phyloP scores from a whole-genome alignment of 352 stramenopile genomes.

The Globisporangium heterothallicum region DNA sequence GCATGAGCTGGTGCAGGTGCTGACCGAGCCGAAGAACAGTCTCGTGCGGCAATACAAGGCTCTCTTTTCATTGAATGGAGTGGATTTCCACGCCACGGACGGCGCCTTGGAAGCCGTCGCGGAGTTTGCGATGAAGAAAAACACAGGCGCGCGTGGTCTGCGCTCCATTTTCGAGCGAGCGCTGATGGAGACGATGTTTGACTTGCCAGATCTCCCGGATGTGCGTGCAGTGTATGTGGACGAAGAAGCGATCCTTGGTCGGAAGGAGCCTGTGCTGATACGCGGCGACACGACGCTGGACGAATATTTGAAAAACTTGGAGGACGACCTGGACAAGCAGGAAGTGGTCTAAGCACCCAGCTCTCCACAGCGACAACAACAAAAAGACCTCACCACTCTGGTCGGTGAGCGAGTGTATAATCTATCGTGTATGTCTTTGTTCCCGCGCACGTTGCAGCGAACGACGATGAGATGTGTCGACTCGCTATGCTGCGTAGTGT shows the following conservation, averaged over 20 bases:
- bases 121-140: conserved; percentile 88
- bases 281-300: conserved; percentile 56
- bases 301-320: conserved; percentile 67
- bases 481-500: too few relatives aligned
- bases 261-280: conserved; percentile 89
- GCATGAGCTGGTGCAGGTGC: conserved; percentile 91
- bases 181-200: conserved; percentile 97
- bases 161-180: conserved; percentile 93
- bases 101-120: conserved; percentile 93
- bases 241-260: conserved; percentile 85
- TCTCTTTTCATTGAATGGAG: conserved; percentile 94
- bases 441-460: neutral
- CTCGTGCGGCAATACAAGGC: conserved; percentile 97
- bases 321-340: conserved; percentile 54
- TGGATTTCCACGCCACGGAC: conserved; percentile 95
- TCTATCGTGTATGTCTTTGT: neutral
- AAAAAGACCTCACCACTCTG: conserved; percentile 1
- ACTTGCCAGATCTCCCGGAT: conserved; percentile 89
- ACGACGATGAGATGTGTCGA: neutral
- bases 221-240: conserved; percentile 94
- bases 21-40: conserved; percentile 97
- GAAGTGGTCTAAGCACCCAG: conserved; percentile 28
- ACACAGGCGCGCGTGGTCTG: conserved; percentile 95
- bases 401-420: conserved; percentile 1
- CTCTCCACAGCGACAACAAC: neutral